Base-by-base conservation (phyloP, 2,329 filamentous ascomycete genomes). In the Didymella pomorum region DNA sequence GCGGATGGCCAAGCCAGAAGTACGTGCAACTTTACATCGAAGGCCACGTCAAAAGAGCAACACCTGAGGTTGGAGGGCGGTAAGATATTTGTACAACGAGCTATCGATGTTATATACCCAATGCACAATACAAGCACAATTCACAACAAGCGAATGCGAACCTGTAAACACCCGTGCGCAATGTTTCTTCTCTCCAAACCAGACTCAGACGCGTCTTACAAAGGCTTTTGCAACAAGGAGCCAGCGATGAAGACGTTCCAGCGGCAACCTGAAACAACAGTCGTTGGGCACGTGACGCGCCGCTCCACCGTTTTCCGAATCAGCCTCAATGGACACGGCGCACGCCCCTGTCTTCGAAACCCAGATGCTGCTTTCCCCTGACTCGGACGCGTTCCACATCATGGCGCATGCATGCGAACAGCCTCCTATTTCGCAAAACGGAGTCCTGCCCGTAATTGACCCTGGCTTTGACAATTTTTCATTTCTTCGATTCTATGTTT, bases 1-100 rank as follows among this genome's bases (percentile, higher is more conserved):
- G 73, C 21, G 77, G 77, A 1, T 83, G 81, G 81, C 77, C 81
- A 8, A 68, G 58, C 4, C 74, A 77, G 39, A 70, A 78, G 16
- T 76, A 81, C 51, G 76, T 82, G 4, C 63, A 71, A 76, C 78
- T 71, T 60, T 71, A 71, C 39, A 47, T 61, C 16, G 62, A 64
- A 26, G 63, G 61, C 3, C 52, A 60, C 23, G 41, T 70, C 39
- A 69, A 60, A 56, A 63, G 55, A 28, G 28, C 45, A n/a, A 49
- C 43, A 41, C 61, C 62, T 3, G 42, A 45, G 26, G 66, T 63
- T 42, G 62, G 63, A 35, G 61, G 67, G 18, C 53, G 62, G 29
- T 70, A 49, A 52, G 14, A 50, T 43, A 43, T 16, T 18, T 47
- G 44, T 33, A 28, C 16, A 11, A 25, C 2, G 11, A 11, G 42